Evolutionary conservation across 2,329 filamentous ascomycete species (phyloP).

Genomic region (Cylindrodendrum hubeiense): DNA sequence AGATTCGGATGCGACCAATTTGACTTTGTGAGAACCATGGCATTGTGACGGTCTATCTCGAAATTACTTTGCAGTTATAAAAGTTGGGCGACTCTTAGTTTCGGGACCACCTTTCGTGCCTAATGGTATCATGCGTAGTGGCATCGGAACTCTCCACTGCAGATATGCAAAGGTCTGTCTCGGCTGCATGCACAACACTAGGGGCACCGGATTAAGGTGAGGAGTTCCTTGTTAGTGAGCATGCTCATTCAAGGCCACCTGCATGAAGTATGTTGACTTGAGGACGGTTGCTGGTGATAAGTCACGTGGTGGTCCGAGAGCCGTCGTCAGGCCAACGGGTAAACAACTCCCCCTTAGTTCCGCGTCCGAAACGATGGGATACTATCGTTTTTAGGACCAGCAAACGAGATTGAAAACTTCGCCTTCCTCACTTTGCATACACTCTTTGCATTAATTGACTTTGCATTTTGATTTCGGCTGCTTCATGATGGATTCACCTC

Average conservation of each 20-base stretch:
- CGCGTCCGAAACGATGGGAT: conserved; percentile 23
- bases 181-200: conserved; percentile 13
- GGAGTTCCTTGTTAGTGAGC: not conserved
- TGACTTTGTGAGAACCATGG: conserved; percentile 10
- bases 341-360: conserved; percentile 23
- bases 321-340: conserved; percentile 39
- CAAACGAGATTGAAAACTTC: conserved; percentile 20
- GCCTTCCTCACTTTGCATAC: conserved; percentile 18
- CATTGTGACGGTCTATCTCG: not conserved
- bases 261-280: not conserved
- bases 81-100: not conserved
- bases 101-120: not conserved
- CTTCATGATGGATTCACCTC: conserved; percentile 43
- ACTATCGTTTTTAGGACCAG: conserved; percentile 30
- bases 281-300: conserved; percentile 9
- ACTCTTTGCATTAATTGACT: conserved; percentile 21
- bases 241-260: not conserved
- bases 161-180: not conserved
- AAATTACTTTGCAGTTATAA: not conserved
- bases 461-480: conserved; percentile 33
- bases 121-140: not conserved
- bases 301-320: conserved; percentile 24
- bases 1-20: conserved; percentile 26
- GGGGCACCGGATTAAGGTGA: not conserved
- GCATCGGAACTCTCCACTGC: not conserved